These are phyloP conservation scores for Forsythia viridissima DNA, from an alignment of 257 asterid species.

Conservation along the genomic window DNA sequence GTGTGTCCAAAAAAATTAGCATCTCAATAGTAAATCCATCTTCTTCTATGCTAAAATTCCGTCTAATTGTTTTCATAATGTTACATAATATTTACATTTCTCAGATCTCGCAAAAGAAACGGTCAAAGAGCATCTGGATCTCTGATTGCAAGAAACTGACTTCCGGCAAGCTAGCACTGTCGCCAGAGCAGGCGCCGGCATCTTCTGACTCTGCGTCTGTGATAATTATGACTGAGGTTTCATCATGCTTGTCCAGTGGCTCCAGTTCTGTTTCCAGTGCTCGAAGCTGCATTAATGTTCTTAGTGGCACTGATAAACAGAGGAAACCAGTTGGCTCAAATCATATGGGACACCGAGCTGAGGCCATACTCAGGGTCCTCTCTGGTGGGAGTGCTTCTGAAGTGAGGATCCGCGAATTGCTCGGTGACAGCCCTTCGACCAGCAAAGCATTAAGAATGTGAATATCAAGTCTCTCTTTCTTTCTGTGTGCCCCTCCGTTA, in stretches of 20 bases:
- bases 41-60: not conserved
- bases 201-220: conserved; percentile 51
- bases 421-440: conserved; percentile 95
- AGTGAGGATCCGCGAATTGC: conserved; percentile 78
- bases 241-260: conserved; percentile 52
- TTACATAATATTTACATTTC: not conserved
- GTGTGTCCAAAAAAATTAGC: not conserved
- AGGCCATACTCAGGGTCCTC: conserved; percentile 65
- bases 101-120: conserved; percentile 73
- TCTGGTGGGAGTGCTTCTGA: conserved; percentile 74
- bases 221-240: conserved; percentile 43
- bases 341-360: conserved; percentile 67
- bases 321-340: conserved; percentile 44
- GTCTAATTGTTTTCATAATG: not conserved
- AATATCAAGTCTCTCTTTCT: conserved; percentile 21
- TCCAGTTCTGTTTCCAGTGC: conserved; percentile 38
- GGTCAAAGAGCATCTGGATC: conserved; percentile 59
- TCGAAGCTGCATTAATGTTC: conserved; percentile 29
- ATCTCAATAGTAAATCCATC: conserved; percentile 9
- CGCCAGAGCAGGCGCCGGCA: conserved; percentile 23
- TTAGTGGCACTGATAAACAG: conserved; percentile 27
- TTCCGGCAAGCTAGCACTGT: conserved; percentile 32
- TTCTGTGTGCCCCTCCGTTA: not conserved
- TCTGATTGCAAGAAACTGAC: conserved; percentile 44
- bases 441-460: conserved; percentile 99